phyloP scores from a whole-genome alignment of 345 rosid species.

The Geranium brycei region DNA sequence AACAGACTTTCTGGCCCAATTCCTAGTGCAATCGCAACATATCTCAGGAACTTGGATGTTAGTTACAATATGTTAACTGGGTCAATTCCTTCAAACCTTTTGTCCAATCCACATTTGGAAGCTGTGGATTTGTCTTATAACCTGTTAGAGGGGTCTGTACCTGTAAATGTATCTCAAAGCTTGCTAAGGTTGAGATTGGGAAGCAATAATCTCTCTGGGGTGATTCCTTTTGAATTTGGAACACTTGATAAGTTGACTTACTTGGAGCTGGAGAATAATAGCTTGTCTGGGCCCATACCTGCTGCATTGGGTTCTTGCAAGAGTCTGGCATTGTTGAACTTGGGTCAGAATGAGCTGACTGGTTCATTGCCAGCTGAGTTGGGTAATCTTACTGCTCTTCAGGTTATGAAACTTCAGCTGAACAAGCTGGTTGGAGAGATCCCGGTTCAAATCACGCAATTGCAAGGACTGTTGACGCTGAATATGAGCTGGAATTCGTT shows the following conservation, averaged over 20 bases:
- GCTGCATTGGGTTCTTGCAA: constrained; percentile 24
- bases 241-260: constrained; percentile 26
- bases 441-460: constrained; percentile 21
- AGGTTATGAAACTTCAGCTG: constrained; percentile 43
- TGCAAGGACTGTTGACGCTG: constrained; percentile 22
- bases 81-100: constrained; percentile 32
- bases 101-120: constrained; percentile 21
- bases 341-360: constrained; percentile 37
- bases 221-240: constrained; percentile 21
- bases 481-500: constrained; percentile 48
- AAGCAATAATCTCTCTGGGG: constrained; percentile 32
- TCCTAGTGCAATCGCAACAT: constrained; percentile 37
- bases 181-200: constrained; percentile 64
- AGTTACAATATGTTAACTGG: constrained; percentile 44
- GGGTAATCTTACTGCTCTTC: constrained; percentile 29
- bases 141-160: constrained; percentile 29
- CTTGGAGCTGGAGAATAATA: constrained; percentile 61
- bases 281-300: constrained; percentile 37
- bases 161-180: constrained; percentile 25
- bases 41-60: constrained; percentile 37
- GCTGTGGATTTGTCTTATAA: constrained; percentile 51
- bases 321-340: constrained; percentile 40
- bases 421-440: constrained; percentile 47
- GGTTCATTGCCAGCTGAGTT: constrained; percentile 34
- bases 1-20: constrained; percentile 36